A percentile compares a stretch with the other conserved stretches of the same genome.
phyloP scores from a whole-genome alignment of 768 basidiomycete genomes.

The Suillus alpinus region DNA sequence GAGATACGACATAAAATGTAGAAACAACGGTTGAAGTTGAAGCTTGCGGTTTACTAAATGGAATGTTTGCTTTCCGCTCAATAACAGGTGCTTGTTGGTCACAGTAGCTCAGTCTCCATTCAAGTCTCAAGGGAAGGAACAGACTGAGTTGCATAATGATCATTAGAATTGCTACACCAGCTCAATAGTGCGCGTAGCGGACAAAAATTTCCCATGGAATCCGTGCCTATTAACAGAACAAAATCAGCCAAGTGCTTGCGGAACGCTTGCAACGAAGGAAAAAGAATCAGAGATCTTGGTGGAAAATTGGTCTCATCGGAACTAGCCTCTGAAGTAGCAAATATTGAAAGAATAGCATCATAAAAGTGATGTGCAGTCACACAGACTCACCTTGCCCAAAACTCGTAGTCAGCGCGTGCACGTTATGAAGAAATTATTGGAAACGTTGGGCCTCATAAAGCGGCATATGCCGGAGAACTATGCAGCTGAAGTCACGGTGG shows the following conservation, averaged over 20 bases:
- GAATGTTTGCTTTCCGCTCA: neutral
- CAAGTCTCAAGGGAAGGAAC: neutral
- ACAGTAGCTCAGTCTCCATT: neutral
- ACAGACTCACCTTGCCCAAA: conserved; percentile 11
- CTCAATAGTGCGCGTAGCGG: neutral
- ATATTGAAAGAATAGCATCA: conserved; percentile 54
- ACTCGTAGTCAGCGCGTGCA: neutral
- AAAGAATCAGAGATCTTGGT: conserved; percentile 68
- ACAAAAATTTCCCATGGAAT: neutral
- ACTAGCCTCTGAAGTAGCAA: conserved; percentile 66
- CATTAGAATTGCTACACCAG: neutral
- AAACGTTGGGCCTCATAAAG: neutral
- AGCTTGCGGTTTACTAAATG: neutral
- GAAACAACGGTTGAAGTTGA: neutral
- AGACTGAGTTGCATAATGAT: neutral
- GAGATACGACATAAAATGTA: neutral
- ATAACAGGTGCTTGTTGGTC: neutral
- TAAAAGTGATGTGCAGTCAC: neutral
- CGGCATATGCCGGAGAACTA: conserved; percentile 44
- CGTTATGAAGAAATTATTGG: neutral
- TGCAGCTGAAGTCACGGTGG: conserved; percentile 64
- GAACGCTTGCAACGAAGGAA: neutral
- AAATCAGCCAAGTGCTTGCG: conserved; percentile 1
- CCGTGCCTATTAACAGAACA: neutral
- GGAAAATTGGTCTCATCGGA: conserved; percentile 62